Evolutionary conservation across 345 rosid species (phyloP).

Genomic region (Raphanus raphanistrum): DNA sequence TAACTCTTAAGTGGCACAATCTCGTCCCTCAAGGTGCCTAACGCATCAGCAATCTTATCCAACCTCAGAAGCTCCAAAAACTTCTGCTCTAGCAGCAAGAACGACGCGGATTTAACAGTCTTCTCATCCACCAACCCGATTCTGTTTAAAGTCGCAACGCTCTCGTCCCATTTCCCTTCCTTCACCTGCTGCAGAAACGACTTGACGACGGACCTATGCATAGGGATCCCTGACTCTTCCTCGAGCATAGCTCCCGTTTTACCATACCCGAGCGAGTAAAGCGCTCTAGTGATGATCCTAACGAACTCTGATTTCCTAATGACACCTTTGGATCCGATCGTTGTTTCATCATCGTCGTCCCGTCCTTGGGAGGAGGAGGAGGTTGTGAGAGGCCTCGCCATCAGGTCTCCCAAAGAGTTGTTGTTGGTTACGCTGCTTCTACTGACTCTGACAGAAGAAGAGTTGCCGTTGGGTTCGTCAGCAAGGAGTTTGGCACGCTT

Average conservation of each 20-base stretch:
- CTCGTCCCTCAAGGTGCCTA: slow-evolving; percentile 58
- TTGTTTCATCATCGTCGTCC: slow-evolving; percentile 40
- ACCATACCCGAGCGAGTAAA: slow-evolving; percentile 70
- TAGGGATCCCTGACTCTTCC: slow-evolving; percentile 66
- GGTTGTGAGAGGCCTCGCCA: slow-evolving; percentile 60
- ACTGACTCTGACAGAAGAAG: slow-evolving; percentile 37
- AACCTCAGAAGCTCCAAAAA: slow-evolving; percentile 53
- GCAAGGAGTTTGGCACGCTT: slow-evolving; percentile 52
- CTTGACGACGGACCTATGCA: slow-evolving; percentile 51
- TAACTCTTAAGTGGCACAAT: slow-evolving; percentile 58
- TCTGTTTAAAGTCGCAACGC: slow-evolving; percentile 49
- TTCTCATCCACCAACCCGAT: slow-evolving; percentile 58
- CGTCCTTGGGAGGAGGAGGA: slow-evolving; percentile 52
- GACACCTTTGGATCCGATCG: slow-evolving; percentile 55
- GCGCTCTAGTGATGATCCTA: slow-evolving; percentile 57
- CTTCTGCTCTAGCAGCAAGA: slow-evolving; percentile 67
- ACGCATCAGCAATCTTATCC: slow-evolving; percentile 50
- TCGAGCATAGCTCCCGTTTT: slow-evolving; percentile 62
- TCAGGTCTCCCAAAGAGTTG: slow-evolving; percentile 61
- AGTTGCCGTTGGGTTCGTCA: slow-evolving; percentile 47
- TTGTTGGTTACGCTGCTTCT: slow-evolving; percentile 38
- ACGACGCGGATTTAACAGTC: slow-evolving; percentile 54
- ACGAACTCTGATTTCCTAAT: slow-evolving; percentile 62
- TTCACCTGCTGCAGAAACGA: slow-evolving; percentile 54
- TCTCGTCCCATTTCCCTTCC: slow-evolving; percentile 69